Conservation (phyloP, 2,329 filamentous ascomycete genomes). For the Colletotrichum sp. region DNA sequence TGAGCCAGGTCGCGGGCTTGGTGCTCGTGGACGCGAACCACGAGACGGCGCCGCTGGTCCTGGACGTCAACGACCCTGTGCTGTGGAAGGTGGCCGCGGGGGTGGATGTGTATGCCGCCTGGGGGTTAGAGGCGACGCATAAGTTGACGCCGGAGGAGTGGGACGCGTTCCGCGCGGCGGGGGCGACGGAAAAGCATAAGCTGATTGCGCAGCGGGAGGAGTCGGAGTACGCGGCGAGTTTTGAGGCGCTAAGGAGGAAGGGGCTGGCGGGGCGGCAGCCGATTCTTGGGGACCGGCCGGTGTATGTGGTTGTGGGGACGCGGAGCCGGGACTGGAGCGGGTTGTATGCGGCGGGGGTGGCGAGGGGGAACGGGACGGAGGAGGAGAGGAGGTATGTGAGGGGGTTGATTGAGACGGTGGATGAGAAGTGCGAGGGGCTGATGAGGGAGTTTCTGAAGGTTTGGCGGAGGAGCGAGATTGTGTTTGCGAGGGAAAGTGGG, state of each 20-base stretch:
- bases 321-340: neutral
- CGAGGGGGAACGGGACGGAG: neutral
- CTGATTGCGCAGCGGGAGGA: neutral
- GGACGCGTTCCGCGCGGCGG: neutral
- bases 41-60: neutral
- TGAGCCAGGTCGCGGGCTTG: neutral
- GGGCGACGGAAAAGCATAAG: neutral
- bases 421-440: neutral
- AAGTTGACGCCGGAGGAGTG: constrained; percentile 4
- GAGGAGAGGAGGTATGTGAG: constrained; percentile 1
- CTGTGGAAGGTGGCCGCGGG: neutral
- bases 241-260: neutral
- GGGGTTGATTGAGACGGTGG: neutral
- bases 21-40: constrained; percentile 7
- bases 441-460: constrained; percentile 4
- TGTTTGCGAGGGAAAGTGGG: neutral
- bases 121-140: neutral
- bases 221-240: neutral
- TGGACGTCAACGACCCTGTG: neutral
- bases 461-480: neutral
- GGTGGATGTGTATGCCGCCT: neutral
- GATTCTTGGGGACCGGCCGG: neutral
- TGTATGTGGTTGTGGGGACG: neutral
- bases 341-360: neutral
- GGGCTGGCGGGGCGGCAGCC: neutral